Base-by-base conservation (phyloP, 2,329 filamentous ascomycete species). In the Pseudocercospora vitis region DNA sequence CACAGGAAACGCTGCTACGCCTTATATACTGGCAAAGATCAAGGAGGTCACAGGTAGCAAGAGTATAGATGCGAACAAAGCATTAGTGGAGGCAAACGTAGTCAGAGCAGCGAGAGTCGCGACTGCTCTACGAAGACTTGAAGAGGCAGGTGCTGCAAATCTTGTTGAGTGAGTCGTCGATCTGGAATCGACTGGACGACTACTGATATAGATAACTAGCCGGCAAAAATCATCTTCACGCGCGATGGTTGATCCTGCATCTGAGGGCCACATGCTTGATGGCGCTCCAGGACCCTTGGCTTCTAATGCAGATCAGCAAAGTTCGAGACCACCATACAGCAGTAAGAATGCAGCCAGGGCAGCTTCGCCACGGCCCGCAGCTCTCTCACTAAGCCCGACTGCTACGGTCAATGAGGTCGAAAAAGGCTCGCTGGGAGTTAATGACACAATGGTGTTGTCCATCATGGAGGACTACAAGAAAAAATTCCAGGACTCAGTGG, bases 1-100 rank as follows among this genome's bases (percentile, higher is more conserved):
- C 55, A 81, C 79, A 1, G 91, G 91, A 40, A 88, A 79, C 68
- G 82, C 82, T 57, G 95, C 94, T 68, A 96, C 91, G 0, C 91
- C 91, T 0, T 96, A 87, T 67, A 84, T 96, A 32, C 76, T 96
- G 32, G 76, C 74, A 33, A 86, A 88, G 65, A 89, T 96, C 68
- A 86, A 87, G 67, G 83, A 94, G 67, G 77, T 95, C 57, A 94
- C 86, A 19, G 78, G 84, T 23, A 83, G 84, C 23, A 83, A 78
- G 67, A 90, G 85, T 55, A 82, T 94, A 11, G 73, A 75, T 8
- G 88, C 91, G 16, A 96, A 96, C 69, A 80, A 81, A 65, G 84
- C 83, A 9, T 72, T 89, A 51, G 81, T 89, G 40, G 79, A 86
- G 60, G 79, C 80, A 6, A 89, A 89, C 64, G 83, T 88, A 31